A percentile compares a stretch with the other conserved stretches of the same genome.
Conservation (phyloP, 1,139 yeast genomes). For the Blastobotrys arbuscula region DNA sequence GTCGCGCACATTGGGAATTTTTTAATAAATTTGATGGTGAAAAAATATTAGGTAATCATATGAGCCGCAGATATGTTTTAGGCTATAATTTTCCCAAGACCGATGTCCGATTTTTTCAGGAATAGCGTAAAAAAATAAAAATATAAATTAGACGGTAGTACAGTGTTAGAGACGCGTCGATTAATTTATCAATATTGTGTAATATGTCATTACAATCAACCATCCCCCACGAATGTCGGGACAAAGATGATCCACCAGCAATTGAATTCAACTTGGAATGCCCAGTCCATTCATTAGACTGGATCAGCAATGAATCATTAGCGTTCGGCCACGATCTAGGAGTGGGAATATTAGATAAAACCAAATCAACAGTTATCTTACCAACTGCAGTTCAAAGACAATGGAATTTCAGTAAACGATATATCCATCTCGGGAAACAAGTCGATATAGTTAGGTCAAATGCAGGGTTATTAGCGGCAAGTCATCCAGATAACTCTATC, state of each 20-base stretch:
- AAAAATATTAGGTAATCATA: neutral
- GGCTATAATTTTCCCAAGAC: neutral
- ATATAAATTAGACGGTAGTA: no score
- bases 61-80: neutral
- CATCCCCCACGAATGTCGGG: conserved; percentile 18
- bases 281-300: conserved; percentile 22
- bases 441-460: conserved; percentile 20
- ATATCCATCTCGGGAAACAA: conserved; percentile 22
- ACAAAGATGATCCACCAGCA: conserved; percentile 17
- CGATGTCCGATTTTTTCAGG: neutral
- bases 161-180: neutral
- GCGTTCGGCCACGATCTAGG: conserved; percentile 28
- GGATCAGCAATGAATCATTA: conserved; percentile 21
- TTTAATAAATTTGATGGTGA: no score
- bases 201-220: conserved; percentile 5
- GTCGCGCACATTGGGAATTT: no score
- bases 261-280: conserved; percentile 21
- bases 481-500: conserved; percentile 26
- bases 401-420: conserved; percentile 17
- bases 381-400: conserved; percentile 18
- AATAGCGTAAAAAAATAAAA: neutral
- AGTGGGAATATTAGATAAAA: conserved; percentile 19
- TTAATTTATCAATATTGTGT: neutral
- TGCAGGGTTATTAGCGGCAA: conserved; percentile 23
- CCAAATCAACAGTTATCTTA: conserved; percentile 1